Evolutionary conservation across 2,329 filamentous ascomycete genomes (phyloP), one percentile per base, ranked within the genome.

Genomic region (Neofusicoccum umdonicola): DNA sequence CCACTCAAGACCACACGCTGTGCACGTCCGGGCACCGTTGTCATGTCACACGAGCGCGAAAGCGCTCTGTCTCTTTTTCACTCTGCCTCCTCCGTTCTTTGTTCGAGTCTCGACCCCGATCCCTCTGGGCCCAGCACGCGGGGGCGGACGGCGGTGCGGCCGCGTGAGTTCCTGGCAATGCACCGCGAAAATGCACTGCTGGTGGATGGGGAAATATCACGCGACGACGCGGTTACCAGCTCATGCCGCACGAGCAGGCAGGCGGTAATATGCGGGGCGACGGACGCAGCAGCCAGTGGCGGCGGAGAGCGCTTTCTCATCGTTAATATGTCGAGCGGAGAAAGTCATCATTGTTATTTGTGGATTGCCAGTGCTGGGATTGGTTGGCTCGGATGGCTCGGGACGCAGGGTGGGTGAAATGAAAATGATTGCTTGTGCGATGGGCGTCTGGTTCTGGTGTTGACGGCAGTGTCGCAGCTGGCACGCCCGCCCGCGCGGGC

Each of bases 51-150:
- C 56, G 56, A 60, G 42, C 41, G 42, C 56, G 56, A 60, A 45
- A 45, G 56, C 56, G 41, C 39, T 34, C 19, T 51, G 44, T 63
- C 48, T 61, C 44, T 57, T 65, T 66, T 64, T 47, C 60, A 17
- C 62, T 58, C 48, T 57, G 48, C 51, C 52, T 61, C 63, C 50
- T 44, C 19, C 35, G 37, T 31, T 19, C 19, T 58, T 34, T 31
- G 13, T 19, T 42, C 19, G 27, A 31, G 27, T 7, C 27, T 31
- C 27, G 27, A 31, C 22, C 19, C 5, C 19, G 44, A 39, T 31
- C 19, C 62, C 66, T 35, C 42, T 35, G 9, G n/a, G 41, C 42
- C 15, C 41, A 6, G 15, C 17, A 27, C 42, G 3, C 8, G 57
- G 11, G 17, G n/a, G 11, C 34, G 37, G 15, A 31, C 52, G 58